Percentiles rank a stretch among this genome's conserved stretches.
Evolutionary conservation across 2,329 filamentous ascomycete species (phyloP).

Genomic region (Seiridium unicorne): DNA sequence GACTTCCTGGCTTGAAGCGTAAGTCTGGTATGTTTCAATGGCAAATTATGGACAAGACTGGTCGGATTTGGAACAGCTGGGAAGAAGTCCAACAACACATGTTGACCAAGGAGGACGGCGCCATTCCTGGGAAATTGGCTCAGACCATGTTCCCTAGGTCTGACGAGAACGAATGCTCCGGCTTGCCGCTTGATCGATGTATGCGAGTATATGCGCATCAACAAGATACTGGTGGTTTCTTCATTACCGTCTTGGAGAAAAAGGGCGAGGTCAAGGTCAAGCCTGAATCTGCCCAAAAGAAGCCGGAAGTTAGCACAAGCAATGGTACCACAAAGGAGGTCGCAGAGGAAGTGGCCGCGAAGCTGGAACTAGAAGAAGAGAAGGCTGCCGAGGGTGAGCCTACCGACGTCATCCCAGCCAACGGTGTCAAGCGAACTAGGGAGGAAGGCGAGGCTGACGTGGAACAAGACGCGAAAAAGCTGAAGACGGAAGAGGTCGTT

Average conservation of each 20-base stretch:
- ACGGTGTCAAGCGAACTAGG: slow-evolving; percentile 31
- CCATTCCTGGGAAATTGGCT: slow-evolving; percentile 65
- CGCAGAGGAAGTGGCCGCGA: slow-evolving; percentile 14
- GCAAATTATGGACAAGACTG: slow-evolving; percentile 88
- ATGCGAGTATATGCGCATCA: slow-evolving; percentile 93
- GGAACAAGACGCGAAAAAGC: slow-evolving; percentile 44
- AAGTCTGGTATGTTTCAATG: slow-evolving; percentile 75
- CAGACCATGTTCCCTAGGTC: slow-evolving; percentile 81
- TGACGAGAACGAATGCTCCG: slow-evolving; percentile 49
- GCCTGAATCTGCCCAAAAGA: slow-evolving; percentile 57
- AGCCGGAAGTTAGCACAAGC: slow-evolving; percentile 32
- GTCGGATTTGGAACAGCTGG: slow-evolving; percentile 78
- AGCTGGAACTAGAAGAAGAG: slow-evolving; percentile 33
- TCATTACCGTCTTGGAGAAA: slow-evolving; percentile 95
- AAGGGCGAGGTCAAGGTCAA: slow-evolving; percentile 78
- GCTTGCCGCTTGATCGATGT: slow-evolving; percentile 81
- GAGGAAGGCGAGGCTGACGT: slow-evolving; percentile 32
- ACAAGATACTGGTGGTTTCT: slow-evolving; percentile 96
- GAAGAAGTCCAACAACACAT: slow-evolving; percentile 73
- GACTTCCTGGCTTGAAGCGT: slow-evolving; percentile 75
- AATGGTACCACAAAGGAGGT: slow-evolving; percentile 17
- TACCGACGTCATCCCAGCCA: slow-evolving; percentile 28
- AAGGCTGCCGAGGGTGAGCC: slow-evolving; percentile 28
- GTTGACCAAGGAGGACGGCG: slow-evolving; percentile 56
- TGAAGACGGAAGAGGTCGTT: slow-evolving; percentile 35